Base-by-base conservation (phyloP, 2,329 filamentous ascomycete species). In the Microsporum audouinii region DNA sequence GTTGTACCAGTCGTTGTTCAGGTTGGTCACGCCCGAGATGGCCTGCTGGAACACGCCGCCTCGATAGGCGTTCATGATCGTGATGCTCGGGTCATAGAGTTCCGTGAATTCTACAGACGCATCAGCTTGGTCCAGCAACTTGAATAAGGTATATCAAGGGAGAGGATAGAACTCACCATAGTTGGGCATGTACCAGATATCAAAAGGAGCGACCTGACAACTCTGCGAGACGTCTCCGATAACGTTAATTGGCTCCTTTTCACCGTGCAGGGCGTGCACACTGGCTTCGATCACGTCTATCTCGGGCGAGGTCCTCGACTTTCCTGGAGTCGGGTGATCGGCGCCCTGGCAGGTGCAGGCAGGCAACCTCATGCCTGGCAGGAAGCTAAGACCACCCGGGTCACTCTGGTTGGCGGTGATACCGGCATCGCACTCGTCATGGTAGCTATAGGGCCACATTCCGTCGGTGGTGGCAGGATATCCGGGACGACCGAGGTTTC, bases 221-320 rank as follows among this genome's bases (percentile, higher is more conserved):
- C 82, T 85, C 66, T 88, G 84, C 5, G 86, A 88, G 1, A 83
- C 86, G 23, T 78, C 75, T 53, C 85, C 85, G 57, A 86, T 78
- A 38, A 76, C 77, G n/a, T 76, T 77, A 36, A 74, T 76, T 1
- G 63, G 60, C 23, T 77, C 69, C n/a, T 76, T 74, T 43, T 80
- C 79, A 7, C 43, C 57, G 5, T 59, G 39, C 29, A 85, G 67
- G 17, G 77, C 75, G 4, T 72, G 75, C 12, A 84, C 82, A 66
- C 81, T 86, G n/a, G 83, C 86, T 77, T 89, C 86, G 47, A 89
- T 75, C 10, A 81, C 84, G 79, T 89, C 86, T 63, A 89, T 87
- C 76, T 89, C 86, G 0, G 87, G 86, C 0, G 85, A 83, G 62
- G 82, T 83, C 29, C 86, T 81, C 58, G 85, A 86, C 56, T 77